Conservation (phyloP, 2,329 filamentous ascomycete genomes). For the Moelleriella libera region DNA sequence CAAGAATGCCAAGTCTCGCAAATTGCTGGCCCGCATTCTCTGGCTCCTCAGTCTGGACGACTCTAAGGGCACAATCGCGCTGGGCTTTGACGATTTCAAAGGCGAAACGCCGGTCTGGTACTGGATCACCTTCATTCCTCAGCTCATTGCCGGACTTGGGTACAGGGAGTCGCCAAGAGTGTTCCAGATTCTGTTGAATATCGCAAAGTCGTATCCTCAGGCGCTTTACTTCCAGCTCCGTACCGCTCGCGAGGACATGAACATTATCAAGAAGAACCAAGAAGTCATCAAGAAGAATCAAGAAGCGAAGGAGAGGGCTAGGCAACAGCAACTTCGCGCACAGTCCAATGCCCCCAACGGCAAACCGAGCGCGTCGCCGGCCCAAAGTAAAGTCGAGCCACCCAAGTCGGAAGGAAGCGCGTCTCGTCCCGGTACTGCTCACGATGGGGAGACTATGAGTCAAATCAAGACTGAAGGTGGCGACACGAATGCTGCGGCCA, state of each 20-base stretch:
- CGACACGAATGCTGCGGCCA: constrained; percentile 16
- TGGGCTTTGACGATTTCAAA: constrained; percentile 91
- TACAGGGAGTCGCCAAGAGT: constrained; percentile 84
- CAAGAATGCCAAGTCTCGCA: constrained; percentile 93
- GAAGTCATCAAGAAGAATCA: constrained; percentile 61
- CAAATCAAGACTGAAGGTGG: constrained; percentile 30
- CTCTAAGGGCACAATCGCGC: constrained; percentile 64
- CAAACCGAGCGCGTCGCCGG: constrained; percentile 32
- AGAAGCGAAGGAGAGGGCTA: constrained; percentile 55
- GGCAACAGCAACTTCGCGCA: constrained; percentile 26
- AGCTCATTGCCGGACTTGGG: constrained; percentile 80
- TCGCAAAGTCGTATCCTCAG: constrained; percentile 92
- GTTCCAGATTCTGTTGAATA: constrained; percentile 75
- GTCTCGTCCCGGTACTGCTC: constrained; percentile 36
- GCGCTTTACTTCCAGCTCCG: constrained; percentile 90
- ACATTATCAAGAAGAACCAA: constrained; percentile 78
- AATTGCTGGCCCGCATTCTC: constrained; percentile 80
- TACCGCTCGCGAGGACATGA: constrained; percentile 88
- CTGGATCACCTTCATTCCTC: constrained; percentile 98
- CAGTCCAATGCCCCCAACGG: constrained; percentile 28
- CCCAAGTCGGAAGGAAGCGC: constrained; percentile 19
- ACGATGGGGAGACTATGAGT: constrained; percentile 27
- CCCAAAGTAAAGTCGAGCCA: constrained; percentile 38
- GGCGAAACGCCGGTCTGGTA: constrained; percentile 98
- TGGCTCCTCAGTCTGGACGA: constrained; percentile 95